Base-by-base conservation (phyloP, 306 rosid species). In the Abrus pulchellus region DNA sequence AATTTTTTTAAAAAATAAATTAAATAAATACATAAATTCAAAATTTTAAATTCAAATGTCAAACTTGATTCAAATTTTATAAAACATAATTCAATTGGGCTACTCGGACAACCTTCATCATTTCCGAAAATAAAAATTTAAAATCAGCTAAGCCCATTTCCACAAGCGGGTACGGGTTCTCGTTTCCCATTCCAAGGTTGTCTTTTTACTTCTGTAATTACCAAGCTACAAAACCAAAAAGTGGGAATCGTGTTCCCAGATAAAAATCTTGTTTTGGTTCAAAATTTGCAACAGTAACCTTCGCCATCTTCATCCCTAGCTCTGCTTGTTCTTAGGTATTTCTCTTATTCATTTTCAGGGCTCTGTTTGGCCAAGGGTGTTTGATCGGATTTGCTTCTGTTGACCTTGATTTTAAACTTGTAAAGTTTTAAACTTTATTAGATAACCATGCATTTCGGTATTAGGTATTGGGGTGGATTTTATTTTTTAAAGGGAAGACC, bases 201-300 rank as follows among this genome's bases (percentile, higher is more conserved):
- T 33, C 48, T 32, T 44, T 29, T n/a, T 3, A 4, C 29, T 48
- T 48, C n/a, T 13, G 1, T 4, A 36, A 2, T 36, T 36, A 36
- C 40, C 40, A 12, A 7, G 43, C 30, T 5, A 29, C 9, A 27
- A 67, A 33, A 75, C 8, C 41, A 76, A 63, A 20, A 63, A 20
- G 48, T 34, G 62, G 65, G 54, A 50, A 11, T 32, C 20, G 50
- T 7, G 53, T 50, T 40, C 20, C 52, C 64, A 49, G 54, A 11
- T 77, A 53, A 64, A 76, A 76, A 64, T 52, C 38, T 50, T 40
- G 73, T 61, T 50, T 40, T 11, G 34, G 20, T 70, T 80, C 56
- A 72, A 80, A 32, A 13, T 65, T 28, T 38, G 52, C 65, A 14
- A 43, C 61, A 62, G 53, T 77, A 49, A 64, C 33, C 49, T 10